Evolutionary conservation across 108 stramenopile genomes (phyloP), one percentile per base, ranked within the genome.

Genomic region (Cyclotella atomus): DNA sequence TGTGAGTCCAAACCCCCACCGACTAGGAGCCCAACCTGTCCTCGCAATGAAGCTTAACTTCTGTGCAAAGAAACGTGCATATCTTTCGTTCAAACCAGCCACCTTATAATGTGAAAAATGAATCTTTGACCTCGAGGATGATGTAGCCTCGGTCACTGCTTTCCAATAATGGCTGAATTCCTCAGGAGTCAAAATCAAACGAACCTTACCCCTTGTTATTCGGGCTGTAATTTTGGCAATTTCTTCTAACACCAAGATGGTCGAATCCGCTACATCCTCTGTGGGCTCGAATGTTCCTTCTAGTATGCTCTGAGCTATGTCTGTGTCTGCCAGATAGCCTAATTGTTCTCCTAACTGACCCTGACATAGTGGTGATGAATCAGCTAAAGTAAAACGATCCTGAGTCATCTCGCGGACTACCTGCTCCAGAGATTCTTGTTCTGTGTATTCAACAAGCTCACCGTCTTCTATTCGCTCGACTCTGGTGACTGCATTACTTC

Each of bases 71-170:
- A 71, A 49, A 14, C 17, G 10, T 0, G 41, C 19, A 17, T 45
- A 21, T 21, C 43, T 4, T 27, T 1, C 0, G 24, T 43, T 29
- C 36, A 43, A 2, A 20, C 15, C 44, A 0, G 59, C 43, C 0
- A 45, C 43, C 41, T 71, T 71, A 17, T 71, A 59, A 29, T 71
- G 70, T 3, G 59, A 24, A 47, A 59, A 59, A 29, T 59, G 70
- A 1, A 46, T 46, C 32, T 19, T 46, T 20, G 9, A 28, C 7
- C 1, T 2, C 14, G 44, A 64, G 7, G 44, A 71, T 17, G 30
- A 59, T 2, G 30, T 45, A 17, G 7, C 19, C 30, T 71, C 57
- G 17, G 0, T 45, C 35, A 59, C 46, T 20, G 19, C 30, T 10
- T 33, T 33, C 70, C 70, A 71, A 45, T 59, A 41, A 9, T 41